Conservation (phyloP, 805 yeast genomes). For the Ogataea methylovora region DNA sequence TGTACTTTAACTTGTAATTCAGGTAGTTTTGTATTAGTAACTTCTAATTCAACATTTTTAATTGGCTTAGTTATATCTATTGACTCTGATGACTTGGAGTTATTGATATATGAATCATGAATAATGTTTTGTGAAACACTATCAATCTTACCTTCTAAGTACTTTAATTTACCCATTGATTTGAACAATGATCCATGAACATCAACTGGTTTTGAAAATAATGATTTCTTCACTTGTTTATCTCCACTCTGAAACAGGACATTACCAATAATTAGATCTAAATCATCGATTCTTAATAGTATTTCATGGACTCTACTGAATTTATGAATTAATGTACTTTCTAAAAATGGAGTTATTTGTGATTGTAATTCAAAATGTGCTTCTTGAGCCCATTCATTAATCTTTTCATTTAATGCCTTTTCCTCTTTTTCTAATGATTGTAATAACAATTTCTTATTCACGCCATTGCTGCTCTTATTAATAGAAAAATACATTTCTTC, state of each 20-base stretch:
- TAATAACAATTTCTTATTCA: neutral
- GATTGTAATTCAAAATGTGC: slow-evolving; percentile 29
- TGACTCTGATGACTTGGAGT: neutral
- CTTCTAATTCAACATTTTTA: slow-evolving; percentile 9
- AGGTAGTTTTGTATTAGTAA: slow-evolving; percentile 17
- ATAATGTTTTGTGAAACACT: slow-evolving; percentile 7
- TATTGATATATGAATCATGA: neutral
- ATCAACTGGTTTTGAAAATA: slow-evolving; percentile 5
- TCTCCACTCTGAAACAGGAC: slow-evolving; percentile 17
- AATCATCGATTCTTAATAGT: slow-evolving; percentile 25
- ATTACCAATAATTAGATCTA: slow-evolving; percentile 21
- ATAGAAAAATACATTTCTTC: slow-evolving; percentile 12
- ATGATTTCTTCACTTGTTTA: neutral
- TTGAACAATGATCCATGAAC: slow-evolving; percentile 23
- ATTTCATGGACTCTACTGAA: slow-evolving; percentile 22
- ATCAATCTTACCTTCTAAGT: slow-evolving; percentile 25
- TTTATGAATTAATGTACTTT: slow-evolving; percentile 16
- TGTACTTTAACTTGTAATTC: slow-evolving; percentile 19
- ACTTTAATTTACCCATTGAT: slow-evolving; percentile 17
- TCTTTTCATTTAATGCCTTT: slow-evolving; percentile 10
- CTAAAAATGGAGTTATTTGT: slow-evolving; percentile 21
- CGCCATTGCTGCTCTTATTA: neutral
- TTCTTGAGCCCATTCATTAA: slow-evolving; percentile 24
- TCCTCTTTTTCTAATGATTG: slow-evolving; percentile 6
- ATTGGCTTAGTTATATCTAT: slow-evolving; percentile 7